These are phyloP conservation scores for Talaromyces atroroseus DNA, from an alignment of 2,329 filamentous ascomycete genomes.

Conservation along the genomic window DNA sequence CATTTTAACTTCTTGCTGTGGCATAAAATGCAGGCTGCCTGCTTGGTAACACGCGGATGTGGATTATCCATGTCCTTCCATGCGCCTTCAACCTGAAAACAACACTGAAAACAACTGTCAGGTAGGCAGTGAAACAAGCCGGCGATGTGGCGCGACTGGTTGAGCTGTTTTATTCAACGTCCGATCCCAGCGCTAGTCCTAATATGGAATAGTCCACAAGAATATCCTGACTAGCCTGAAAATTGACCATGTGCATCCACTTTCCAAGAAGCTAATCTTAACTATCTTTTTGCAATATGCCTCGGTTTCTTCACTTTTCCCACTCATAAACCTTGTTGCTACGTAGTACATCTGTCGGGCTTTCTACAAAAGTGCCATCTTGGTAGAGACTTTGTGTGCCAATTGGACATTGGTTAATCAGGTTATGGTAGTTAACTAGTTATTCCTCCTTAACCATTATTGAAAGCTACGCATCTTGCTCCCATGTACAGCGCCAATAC, in stretches of 20 bases:
- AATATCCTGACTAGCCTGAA: not conserved
- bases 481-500: not conserved
- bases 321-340: too few relatives aligned
- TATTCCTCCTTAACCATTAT: too few relatives aligned
- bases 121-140: not conserved
- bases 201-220: not conserved
- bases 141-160: not conserved
- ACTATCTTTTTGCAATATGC: too few relatives aligned
- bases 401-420: too few relatives aligned
- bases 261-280: too few relatives aligned
- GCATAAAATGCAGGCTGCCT: slow-evolving; percentile 58
- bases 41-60: slow-evolving; percentile 18
- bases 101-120: not conserved
- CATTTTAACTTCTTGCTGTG: slow-evolving; percentile 65
- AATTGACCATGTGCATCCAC: not conserved
- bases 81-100: not conserved
- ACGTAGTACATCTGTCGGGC: not conserved
- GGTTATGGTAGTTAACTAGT: too few relatives aligned
- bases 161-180: not conserved
- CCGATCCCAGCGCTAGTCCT: not conserved
- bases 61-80: slow-evolving; percentile 5
- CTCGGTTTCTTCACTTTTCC: too few relatives aligned
- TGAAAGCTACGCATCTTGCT: not conserved
- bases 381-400: too few relatives aligned
- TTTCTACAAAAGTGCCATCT: not conserved